These are phyloP conservation scores for Eucalyptus paniculata DNA, from an alignment of 345 rosid genomes.

Conservation along the genomic window DNA sequence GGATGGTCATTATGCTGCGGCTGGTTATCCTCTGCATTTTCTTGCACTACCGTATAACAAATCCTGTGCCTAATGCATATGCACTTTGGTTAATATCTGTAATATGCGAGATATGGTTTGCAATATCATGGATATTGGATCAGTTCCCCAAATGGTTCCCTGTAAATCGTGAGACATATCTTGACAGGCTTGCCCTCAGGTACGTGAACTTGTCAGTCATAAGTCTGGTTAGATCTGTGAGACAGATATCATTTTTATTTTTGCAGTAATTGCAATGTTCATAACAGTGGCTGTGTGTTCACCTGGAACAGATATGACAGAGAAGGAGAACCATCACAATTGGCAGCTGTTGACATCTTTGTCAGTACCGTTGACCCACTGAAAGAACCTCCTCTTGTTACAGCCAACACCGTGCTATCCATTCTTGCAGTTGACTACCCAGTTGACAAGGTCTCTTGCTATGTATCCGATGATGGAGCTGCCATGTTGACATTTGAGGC, in stretches of 20 bases:
- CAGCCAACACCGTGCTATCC: conserved; percentile 84
- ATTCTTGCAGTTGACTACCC: conserved; percentile 92
- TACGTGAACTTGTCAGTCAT: not conserved
- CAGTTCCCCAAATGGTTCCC: conserved; percentile 97
- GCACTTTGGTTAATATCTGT: conserved; percentile 81
- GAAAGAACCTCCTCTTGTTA: conserved; percentile 92
- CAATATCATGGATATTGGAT: conserved; percentile 90
- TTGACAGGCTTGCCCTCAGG: conserved; percentile 87
- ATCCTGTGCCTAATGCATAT: conserved; percentile 74
- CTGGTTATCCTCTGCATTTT: conserved; percentile 62
- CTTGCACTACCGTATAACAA: conserved; percentile 78
- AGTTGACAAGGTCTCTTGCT: conserved; percentile 85
- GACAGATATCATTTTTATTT: not conserved
- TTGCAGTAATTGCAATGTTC: not conserved
- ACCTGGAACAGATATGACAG: conserved; percentile 45
- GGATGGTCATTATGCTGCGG: conserved; percentile 86
- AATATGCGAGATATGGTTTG: conserved; percentile 96
- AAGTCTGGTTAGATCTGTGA: not conserved
- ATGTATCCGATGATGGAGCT: conserved; percentile 91
- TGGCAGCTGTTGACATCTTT: conserved; percentile 81
- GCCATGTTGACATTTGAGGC: conserved; percentile 89
- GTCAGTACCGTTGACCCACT: conserved; percentile 93
- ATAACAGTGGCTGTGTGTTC: not conserved
- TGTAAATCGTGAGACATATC: conserved; percentile 83
- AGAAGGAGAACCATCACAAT: conserved; percentile 79